phyloP scores from a whole-genome alignment of 1,284 basidiomycete species.

The Rhodotorula sp. region DNA sequence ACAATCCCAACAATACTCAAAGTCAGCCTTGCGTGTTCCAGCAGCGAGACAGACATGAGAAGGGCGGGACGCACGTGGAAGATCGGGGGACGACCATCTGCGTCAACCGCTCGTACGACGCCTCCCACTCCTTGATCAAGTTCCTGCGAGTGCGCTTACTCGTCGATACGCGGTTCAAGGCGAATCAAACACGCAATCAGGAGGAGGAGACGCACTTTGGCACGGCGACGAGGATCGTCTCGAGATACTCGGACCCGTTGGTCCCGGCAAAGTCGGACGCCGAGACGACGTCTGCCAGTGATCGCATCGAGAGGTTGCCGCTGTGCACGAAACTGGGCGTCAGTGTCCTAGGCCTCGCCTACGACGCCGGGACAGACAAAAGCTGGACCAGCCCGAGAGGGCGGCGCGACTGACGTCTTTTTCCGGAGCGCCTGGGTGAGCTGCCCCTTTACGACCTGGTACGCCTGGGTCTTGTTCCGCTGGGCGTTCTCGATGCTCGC shows the following conservation, averaged over 20 bases:
- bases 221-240: constrained; percentile 90
- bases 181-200: too few species aligned
- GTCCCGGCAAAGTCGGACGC: constrained; percentile 75
- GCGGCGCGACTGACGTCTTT: constrained; percentile 67
- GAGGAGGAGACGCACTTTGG: constrained; percentile 68
- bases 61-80: constrained; percentile 64
- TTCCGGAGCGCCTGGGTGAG: constrained; percentile 92
- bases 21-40: not conserved
- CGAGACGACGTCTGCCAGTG: constrained; percentile 80
- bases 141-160: constrained; percentile 58
- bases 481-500: constrained; percentile 52
- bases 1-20: too few species aligned
- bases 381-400: not conserved
- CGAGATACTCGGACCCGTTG: constrained; percentile 83
- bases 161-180: too few species aligned
- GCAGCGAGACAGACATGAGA: not conserved
- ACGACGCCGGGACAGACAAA: too few species aligned
- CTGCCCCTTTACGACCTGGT: constrained; percentile 91
- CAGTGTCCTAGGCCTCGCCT: not conserved
- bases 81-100: constrained; percentile 95
- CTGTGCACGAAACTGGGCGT: constrained; percentile 54
- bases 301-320: constrained; percentile 88
- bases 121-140: constrained; percentile 81
- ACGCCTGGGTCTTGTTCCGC: constrained; percentile 78
- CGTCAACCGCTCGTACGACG: constrained; percentile 83